Base-by-base conservation (phyloP, 2,329 filamentous ascomycete species). In the Cladophialophora yegresii region DNA sequence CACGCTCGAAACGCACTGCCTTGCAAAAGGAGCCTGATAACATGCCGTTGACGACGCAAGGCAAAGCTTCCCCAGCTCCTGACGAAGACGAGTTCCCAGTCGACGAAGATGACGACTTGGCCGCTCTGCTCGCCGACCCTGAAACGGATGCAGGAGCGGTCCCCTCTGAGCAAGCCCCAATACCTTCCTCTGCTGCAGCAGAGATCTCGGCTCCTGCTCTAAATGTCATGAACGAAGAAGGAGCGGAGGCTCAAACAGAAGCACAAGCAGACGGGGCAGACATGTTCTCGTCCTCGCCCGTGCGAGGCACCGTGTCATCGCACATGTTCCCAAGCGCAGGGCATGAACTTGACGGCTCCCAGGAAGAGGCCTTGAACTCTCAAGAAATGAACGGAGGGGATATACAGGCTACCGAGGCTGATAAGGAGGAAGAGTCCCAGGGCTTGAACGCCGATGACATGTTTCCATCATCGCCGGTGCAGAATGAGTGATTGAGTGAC, bases 281-380 rank as follows among this genome's bases (percentile, higher is more conserved):
- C 32, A 67, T 69, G 57, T 67, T 69, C 56, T 65, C 56, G 8
- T 69, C 64, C 2, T 69, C 67, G 10, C 67, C 67, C n/a, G 30
- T 67, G 20, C 61, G 47, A 54, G 63, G 28, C 5, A 61, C 33
- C 8, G 49, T 53, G 33, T 20, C 53, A 54, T n/a, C 56, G 16
- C 16, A 23, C 33, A 4, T 45, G 23, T 32, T 40, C 2, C 45
- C 28, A 16, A 22, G 30, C 28, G 28, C 12, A 13, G 23, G 20
- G n/a, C 8, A 20, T 53, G 28, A 33, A 16, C 12, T 13, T 49
- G 23, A n/a, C 28, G 16, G 22, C 28, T 16, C 20, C 4, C n/a
- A 10, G 23, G 26, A 26, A 20, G 51, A 54, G 6, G 5, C 51
- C 8, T 1, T 28, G 26, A 28, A 12, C 28, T 7, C 23, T 7